A percentile compares a stretch with the other conserved stretches of the same genome.
These are phyloP conservation scores for Teunomyces panamensis DNA, from an alignment of 805 yeast genomes.

Conservation along the genomic window DNA sequence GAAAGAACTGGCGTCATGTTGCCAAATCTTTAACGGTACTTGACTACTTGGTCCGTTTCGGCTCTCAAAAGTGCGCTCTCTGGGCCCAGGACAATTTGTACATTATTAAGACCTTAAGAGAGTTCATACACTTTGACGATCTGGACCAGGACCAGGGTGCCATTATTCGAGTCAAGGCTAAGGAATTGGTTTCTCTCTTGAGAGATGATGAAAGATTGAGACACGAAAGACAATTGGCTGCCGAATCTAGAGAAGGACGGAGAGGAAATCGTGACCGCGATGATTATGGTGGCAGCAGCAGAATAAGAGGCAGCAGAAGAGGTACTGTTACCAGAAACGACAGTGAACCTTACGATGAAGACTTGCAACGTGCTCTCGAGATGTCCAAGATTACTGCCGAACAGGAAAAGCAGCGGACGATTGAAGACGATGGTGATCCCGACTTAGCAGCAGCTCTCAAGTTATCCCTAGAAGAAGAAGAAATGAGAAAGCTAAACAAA, in stretches of 20 bases:
- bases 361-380: conserved; percentile 75
- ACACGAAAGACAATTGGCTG: conserved; percentile 58
- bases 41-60: conserved; percentile 81
- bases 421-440: conserved; percentile 48
- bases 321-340: conserved; percentile 9
- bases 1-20: conserved; percentile 96
- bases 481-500: conserved; percentile 49
- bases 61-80: conserved; percentile 81
- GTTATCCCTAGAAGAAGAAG: conserved; percentile 75
- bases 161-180: conserved; percentile 81
- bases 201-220: conserved; percentile 78
- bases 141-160: conserved; percentile 82
- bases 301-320: conserved; percentile 18
- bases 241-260: conserved; percentile 18
- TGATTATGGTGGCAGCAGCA: not conserved
- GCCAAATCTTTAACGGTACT: conserved; percentile 88
- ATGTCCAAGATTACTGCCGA: conserved; percentile 79
- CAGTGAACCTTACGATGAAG: conserved; percentile 62
- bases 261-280: conserved; percentile 23
- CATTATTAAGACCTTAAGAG: conserved; percentile 84
- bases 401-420: conserved; percentile 66
- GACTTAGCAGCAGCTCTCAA: conserved; percentile 68
- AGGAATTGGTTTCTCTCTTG: conserved; percentile 76
- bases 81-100: conserved; percentile 92
- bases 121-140: conserved; percentile 81